Conservation (phyloP, 2,329 filamentous ascomycete species). For the Diaporthe sp. region DNA sequence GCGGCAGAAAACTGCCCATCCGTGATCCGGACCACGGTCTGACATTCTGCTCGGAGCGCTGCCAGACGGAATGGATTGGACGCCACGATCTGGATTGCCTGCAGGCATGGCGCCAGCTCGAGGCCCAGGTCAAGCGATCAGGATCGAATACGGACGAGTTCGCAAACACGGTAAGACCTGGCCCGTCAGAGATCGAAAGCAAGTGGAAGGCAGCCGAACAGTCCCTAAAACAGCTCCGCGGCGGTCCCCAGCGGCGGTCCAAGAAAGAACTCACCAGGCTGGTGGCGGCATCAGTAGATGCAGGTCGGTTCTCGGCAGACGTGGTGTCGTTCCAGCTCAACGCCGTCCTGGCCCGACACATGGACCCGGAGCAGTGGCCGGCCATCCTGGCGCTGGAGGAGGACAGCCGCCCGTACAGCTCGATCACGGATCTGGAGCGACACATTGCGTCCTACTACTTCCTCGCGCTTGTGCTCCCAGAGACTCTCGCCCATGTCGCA, state of each 20-base stretch:
- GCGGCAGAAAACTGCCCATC: conserved; percentile 33
- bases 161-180: conserved; percentile 3
- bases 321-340: conserved; percentile 34
- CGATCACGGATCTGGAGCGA: conserved; percentile 26
- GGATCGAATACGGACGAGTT: conserved; percentile 9
- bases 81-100: conserved; percentile 24
- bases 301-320: conserved; percentile 22
- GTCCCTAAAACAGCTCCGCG: conserved; percentile 1
- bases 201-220: conserved; percentile 24
- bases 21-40: conserved; percentile 30
- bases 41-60: conserved; percentile 33
- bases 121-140: background rate
- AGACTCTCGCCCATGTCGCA: conserved; percentile 1
- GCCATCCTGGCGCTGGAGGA: conserved; percentile 17
- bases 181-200: conserved; percentile 7
- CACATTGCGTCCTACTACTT: conserved; percentile 33
- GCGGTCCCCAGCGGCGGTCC: background rate
- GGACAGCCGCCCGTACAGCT: conserved; percentile 32
- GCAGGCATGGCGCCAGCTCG: conserved; percentile 31
- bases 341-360: conserved; percentile 21
- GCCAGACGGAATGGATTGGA: background rate
- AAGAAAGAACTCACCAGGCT: background rate
- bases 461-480: conserved; percentile 28
- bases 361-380: conserved; percentile 3
- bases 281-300: background rate